phyloP scores from a whole-genome alignment of 129 eudicot species.

The Lactuca sativa region DNA sequence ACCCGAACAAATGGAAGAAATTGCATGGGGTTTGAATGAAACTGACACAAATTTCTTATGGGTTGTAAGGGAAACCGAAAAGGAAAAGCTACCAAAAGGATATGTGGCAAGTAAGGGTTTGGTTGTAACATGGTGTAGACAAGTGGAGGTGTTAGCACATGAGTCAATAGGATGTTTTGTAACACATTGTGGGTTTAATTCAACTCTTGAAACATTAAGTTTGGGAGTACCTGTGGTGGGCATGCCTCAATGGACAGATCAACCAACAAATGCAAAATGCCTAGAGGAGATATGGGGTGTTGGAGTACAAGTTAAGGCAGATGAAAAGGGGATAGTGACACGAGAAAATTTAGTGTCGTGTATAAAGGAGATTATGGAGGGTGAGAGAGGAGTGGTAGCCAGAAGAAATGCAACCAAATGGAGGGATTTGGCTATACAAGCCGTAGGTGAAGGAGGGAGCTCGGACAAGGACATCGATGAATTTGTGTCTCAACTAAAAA shows the following conservation, averaged over 20 bases:
- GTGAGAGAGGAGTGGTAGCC: conserved; percentile 15
- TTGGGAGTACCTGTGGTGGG: conserved; percentile 33
- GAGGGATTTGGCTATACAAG: conserved; percentile 32
- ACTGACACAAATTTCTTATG: conserved; percentile 40
- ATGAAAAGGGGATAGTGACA: conserved; percentile 27
- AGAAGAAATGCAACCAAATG: conserved; percentile 24
- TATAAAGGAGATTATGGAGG: conserved; percentile 25
- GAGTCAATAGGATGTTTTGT: conserved; percentile 35
- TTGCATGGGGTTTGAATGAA: conserved; percentile 37
- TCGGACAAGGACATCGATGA: conserved; percentile 29
- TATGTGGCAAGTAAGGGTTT: conserved; percentile 11
- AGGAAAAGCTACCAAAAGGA: conserved; percentile 30
- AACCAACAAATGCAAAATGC: conserved; percentile 33
- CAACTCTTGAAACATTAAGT: conserved; percentile 35
- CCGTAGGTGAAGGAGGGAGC: conserved; percentile 27
- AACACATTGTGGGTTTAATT: conserved; percentile 42
- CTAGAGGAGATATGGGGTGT: conserved; percentile 32
- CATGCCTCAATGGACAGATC: conserved; percentile 42
- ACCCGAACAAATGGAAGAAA: conserved; percentile 50
- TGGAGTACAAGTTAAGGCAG: conserved; percentile 21
- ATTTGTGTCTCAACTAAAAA: conserved; percentile 19
- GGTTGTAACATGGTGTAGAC: conserved; percentile 32
- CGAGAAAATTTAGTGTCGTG: conserved; percentile 23
- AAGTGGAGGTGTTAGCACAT: conserved; percentile 32
- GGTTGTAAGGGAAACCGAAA: conserved; percentile 44